Percentiles rank a stretch among this genome's conserved stretches.
phyloP scores from a whole-genome alignment of 371 early-diverging fungal genomes.

The Cokeromyces recurvatus region DNA sequence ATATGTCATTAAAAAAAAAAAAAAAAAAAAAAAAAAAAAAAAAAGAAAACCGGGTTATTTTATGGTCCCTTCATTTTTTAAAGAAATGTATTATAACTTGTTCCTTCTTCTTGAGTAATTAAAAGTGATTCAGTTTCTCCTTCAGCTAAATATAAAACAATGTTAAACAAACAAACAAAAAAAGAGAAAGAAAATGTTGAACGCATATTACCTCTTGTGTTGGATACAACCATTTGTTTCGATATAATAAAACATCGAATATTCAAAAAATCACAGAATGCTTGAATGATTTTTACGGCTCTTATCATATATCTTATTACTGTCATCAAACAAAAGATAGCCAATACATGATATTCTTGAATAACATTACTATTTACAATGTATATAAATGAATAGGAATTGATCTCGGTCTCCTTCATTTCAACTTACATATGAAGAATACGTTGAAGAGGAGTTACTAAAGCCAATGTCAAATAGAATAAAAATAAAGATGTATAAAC shows the following conservation, averaged over 20 bases:
- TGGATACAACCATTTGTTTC: conserved; percentile 12
- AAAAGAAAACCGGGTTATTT: neutral
- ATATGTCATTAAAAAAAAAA: neutral
- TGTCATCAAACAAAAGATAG: conserved; percentile 31
- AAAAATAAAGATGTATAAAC: conserved; percentile 6
- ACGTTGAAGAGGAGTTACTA: neutral
- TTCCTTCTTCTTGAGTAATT: conserved; percentile 7
- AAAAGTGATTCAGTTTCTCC: conserved; percentile 25
- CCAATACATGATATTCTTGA: conserved; percentile 10
- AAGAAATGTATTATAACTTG: too few species aligned
- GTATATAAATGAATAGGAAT: neutral
- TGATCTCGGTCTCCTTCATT: too few species aligned
- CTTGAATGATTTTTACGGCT: conserved; percentile 77
- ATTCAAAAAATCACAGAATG: conserved; percentile 77
- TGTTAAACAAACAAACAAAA: too few species aligned
- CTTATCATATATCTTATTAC: conserved; percentile 71
- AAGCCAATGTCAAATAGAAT: too few species aligned
- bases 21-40: neutral
- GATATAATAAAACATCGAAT: conserved; percentile 79
- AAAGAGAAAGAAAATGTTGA: too few species aligned
- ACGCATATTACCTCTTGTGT: conserved; percentile 5
- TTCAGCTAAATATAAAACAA: too few species aligned
- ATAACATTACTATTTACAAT: neutral
- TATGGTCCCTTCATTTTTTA: neutral
- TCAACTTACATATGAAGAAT: neutral